These are phyloP conservation scores for Aureobasidium melanogenum DNA, from an alignment of 2,329 filamentous ascomycete genomes.

Conservation along the genomic window DNA sequence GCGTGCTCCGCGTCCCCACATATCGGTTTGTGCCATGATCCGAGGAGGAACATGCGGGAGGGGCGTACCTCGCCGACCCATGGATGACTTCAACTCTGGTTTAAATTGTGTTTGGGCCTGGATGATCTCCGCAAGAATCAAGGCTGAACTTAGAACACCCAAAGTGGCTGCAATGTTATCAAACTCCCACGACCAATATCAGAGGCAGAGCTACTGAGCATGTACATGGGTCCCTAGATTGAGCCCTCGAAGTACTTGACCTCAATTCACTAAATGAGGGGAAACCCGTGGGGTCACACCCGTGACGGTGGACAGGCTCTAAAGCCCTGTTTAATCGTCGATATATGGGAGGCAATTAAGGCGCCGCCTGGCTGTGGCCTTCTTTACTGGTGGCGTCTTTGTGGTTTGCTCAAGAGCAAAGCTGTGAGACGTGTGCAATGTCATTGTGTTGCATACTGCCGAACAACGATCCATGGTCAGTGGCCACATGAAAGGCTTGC, in stretches of 20 bases:
- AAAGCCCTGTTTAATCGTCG: background rate
- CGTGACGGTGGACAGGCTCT: background rate
- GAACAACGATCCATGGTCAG: background rate
- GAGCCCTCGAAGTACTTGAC: background rate
- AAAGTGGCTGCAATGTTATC: background rate
- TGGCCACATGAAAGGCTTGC: constrained; percentile 1
- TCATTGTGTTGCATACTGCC: constrained; percentile 6
- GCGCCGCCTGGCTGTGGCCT: background rate
- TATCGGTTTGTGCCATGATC: constrained; percentile 4
- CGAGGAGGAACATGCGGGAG: background rate
- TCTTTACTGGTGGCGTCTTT: background rate
- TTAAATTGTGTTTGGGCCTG: background rate
- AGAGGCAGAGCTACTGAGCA: background rate
- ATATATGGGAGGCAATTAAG: background rate
- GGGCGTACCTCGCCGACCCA: background rate
- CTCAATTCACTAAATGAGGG: background rate
- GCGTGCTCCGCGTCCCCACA: constrained; percentile 9
- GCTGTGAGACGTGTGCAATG: background rate
- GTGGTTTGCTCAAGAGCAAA: background rate
- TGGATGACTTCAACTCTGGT: background rate
- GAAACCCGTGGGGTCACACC: background rate
- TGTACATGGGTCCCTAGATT: background rate
- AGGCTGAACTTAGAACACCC: background rate
- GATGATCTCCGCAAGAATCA: background rate
- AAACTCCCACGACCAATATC: background rate